Evolutionary conservation across 176 grass and related monocot genomes (phyloP).

Genomic region (Pontederia paniculata): DNA sequence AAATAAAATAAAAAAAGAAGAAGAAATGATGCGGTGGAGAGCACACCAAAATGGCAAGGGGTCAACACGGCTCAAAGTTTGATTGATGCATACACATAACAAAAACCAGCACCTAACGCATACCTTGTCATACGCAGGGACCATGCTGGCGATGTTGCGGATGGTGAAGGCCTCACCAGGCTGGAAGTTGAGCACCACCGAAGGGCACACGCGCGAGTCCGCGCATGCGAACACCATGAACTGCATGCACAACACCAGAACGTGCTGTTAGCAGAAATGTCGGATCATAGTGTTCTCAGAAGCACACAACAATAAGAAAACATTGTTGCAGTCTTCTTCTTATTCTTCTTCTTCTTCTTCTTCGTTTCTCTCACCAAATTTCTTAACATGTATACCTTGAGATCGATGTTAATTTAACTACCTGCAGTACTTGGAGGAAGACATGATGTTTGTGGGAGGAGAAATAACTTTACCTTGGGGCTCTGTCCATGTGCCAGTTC

Average conservation of each 20-base stretch:
- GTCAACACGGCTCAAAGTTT: too few relatives aligned
- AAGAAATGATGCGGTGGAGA: neutral
- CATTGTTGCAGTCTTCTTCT: too few relatives aligned
- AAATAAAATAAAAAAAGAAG: neutral
- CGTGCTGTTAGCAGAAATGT: neutral
- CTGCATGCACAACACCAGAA: conserved; percentile 35
- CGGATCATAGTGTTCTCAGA: neutral
- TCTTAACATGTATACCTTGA: too few relatives aligned
- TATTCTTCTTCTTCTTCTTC: too few relatives aligned
- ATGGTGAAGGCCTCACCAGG: conserved; percentile 80
- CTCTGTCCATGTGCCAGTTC: conserved; percentile 54
- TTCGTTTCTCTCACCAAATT: too few relatives aligned
- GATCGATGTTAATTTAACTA: neutral
- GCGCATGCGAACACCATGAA: conserved; percentile 87
- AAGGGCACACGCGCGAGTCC: conserved; percentile 73
- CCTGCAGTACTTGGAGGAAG: neutral
- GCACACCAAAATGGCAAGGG: too few relatives aligned
- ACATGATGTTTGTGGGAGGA: neutral
- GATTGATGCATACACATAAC: too few relatives aligned
- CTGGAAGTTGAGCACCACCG: conserved; percentile 42
- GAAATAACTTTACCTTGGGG: conserved; percentile 42
- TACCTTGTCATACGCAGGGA: conserved; percentile 65
- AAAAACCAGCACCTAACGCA: too few relatives aligned
- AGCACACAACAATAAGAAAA: neutral
- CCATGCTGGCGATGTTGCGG: conserved; percentile 54